Evolutionary conservation across 768 basidiomycete species (phyloP).

Genomic region (Trametes gibbosa): DNA sequence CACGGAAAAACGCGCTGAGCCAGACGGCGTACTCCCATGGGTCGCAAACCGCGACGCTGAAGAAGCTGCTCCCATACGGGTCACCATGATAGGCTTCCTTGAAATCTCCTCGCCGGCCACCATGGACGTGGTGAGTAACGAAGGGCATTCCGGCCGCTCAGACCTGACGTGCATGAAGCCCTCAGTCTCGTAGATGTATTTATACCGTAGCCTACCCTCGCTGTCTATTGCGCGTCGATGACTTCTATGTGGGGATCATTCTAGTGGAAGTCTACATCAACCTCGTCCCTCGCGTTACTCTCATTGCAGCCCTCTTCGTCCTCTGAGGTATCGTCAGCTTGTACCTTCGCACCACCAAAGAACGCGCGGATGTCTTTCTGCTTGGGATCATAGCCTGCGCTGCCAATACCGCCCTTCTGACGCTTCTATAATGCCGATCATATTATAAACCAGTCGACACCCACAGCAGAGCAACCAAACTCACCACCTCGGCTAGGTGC

Average conservation of each 20-base stretch:
- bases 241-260: not conserved
- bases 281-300: conserved; percentile 32
- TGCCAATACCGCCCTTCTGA: conserved; percentile 77
- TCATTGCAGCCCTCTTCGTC: conserved; percentile 27
- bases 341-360: conserved; percentile 45
- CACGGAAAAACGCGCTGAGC: conserved; percentile 61
- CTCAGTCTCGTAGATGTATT: not conserved
- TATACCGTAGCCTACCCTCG: conserved; percentile 13
- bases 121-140: not conserved
- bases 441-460: not conserved
- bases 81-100: conserved; percentile 26
- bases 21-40: conserved; percentile 64
- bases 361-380: conserved; percentile 76
- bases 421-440: conserved; percentile 46
- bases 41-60: conserved; percentile 64
- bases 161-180: not conserved
- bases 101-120: not conserved
- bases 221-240: not conserved
- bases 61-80: conserved; percentile 73
- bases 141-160: not conserved
- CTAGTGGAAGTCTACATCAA: conserved; percentile 22
- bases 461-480: conserved; percentile 24
- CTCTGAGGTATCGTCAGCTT: not conserved
- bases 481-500: conserved; percentile 56
- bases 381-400: conserved; percentile 64